phyloP scores from a whole-genome alignment of 352 stramenopile species.

The Chrysophaeum taylorii region DNA sequence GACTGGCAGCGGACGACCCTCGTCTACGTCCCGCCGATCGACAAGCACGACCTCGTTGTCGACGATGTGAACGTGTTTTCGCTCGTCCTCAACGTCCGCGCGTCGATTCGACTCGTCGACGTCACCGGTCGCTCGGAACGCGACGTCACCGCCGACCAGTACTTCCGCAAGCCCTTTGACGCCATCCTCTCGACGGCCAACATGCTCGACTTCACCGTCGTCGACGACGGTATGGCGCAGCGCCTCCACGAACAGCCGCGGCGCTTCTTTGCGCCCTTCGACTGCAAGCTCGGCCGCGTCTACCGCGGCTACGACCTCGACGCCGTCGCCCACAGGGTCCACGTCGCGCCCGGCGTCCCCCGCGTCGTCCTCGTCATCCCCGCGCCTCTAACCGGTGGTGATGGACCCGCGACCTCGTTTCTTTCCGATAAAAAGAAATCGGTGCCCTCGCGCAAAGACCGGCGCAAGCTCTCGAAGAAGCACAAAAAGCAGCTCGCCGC shows the following conservation, averaged over 20 bases:
- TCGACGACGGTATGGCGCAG: not conserved
- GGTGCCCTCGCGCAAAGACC: too few relatives aligned
- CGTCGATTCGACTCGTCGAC: not conserved
- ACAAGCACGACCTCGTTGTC: constrained; percentile 58
- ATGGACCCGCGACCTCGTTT: too few relatives aligned
- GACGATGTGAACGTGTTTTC: constrained; percentile 37
- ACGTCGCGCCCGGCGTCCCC: not conserved
- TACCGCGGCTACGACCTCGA: not conserved
- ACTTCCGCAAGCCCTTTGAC: constrained; percentile 9
- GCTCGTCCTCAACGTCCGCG: not conserved
- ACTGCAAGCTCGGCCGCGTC: not conserved
- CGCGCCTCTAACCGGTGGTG: too few relatives aligned
- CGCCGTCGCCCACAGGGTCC: not conserved
- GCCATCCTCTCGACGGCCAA: not conserved
- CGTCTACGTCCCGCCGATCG: constrained; percentile 57
- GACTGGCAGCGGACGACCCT: constrained; percentile 57
- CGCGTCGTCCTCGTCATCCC: not conserved
- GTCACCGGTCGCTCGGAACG: not conserved
- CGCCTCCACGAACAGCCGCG: not conserved
- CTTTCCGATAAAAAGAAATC: too few relatives aligned
- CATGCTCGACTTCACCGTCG: not conserved
- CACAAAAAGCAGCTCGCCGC: too few relatives aligned
- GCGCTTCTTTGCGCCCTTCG: not conserved
- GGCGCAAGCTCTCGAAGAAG: too few relatives aligned
- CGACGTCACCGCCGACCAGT: not conserved